Evolutionary conservation across 805 yeast species (phyloP), one percentile per base, ranked within the genome.

Genomic region (Priceomyces melissophilus): DNA sequence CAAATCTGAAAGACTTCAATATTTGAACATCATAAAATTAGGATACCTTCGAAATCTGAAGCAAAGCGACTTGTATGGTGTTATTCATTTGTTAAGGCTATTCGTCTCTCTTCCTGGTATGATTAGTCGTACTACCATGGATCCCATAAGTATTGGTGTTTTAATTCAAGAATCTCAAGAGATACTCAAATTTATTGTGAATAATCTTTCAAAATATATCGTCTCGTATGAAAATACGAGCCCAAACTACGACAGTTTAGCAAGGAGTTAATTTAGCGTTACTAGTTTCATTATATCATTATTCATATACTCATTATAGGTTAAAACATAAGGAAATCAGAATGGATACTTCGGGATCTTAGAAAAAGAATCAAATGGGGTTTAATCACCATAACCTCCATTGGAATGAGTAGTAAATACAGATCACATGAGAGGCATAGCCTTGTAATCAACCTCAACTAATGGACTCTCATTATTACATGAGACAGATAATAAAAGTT

Each of bases 81-180:
- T 83, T 1, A 90, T 87, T 52, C 97, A 90, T 61, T 65, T 93
- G 29, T 63, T 91, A 44, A 70, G 99, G 48, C 63, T 91, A 42
- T 69, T 89, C 48, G 83, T 87, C 11, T 71, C 86, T 1, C 63
- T 93, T 33, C 98, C 99, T 0, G 93, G 88, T 9, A 65, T 89
- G n/a, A 74, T 90, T 40, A 75, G 87, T 0, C 82, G 81, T 47
- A 81, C 96, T 1, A 66, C 81, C 7, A 85, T 89, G 89, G 96
- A 89, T 52, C 71, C 76, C n/a, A 82, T 81, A 43, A 79, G 89
- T 40, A 65, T 84, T 4, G 69, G 67, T 5, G 73, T 75, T 12
- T 60, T 87, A 44, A 70, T 79, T 44, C 67, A 63, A 8, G 79
- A 81, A 44, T 52, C 82, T 42, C 83, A 77, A 40, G 73, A 63